Base-by-base conservation (phyloP, 2,329 filamentous ascomycete species). In the Botryotinia globosa region DNA sequence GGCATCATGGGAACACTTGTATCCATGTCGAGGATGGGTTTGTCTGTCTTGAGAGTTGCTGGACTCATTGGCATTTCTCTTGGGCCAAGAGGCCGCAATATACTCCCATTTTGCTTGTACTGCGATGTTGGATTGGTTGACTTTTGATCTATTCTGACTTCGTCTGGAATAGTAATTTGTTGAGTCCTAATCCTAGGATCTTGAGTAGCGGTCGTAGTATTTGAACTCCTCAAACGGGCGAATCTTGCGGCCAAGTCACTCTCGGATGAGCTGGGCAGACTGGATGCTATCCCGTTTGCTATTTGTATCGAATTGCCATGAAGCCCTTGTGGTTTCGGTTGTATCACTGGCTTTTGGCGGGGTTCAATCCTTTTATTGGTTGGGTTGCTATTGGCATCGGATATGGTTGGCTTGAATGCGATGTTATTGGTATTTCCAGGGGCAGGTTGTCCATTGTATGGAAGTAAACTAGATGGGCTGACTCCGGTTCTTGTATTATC, bases 251-350 rank as follows among this genome's bases (percentile, higher is more conserved):
- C 82, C 65, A 91, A 81, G 75, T 91, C 89, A 69, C 84, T 82
- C 8, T 83, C 80, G 29, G 70, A 61, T 48, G 63, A 32, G 42
- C 9, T 61, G 9, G 81, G 59, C 42, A 69, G 76, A 69, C 54
- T 69, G 18, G 68, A 39, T 3, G 78, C 81, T 45, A 75, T 81
- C 1, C 75, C 51, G 44, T 77, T 79, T 22, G 77, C 81, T n/a
- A 83, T 78, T 32, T 82, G 82, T 25, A 91, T 80, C 7, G 86
- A 83, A 59, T 90, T 89, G 1, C 90, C 90, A 77, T 91, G 89
- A 3, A 93, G 83, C 7, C 86, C 86, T 69, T 89, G 85, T 0
- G 92, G 92, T 76, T 94, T 94, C 4, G 91, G 91, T 37, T 90
- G 88, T 14, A 91, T 82, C 7, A 79, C 75, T 16, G 84, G 82